Evolutionary conservation across 2,329 filamentous ascomycete species (phyloP).

Genomic region (Diaporthe humulicola): DNA sequence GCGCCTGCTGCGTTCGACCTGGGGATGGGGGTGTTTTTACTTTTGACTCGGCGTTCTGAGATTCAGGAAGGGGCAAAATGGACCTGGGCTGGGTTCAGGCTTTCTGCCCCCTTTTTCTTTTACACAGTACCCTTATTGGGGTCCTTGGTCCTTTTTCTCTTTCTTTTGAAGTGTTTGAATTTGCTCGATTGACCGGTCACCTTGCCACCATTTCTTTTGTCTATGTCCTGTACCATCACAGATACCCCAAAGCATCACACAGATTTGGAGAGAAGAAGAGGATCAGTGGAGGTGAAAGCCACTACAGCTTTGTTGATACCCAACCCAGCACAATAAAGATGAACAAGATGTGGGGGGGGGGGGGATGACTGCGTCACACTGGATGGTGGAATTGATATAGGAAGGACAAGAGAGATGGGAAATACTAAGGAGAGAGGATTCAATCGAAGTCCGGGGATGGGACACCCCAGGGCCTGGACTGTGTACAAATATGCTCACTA

Average conservation of each 20-base stretch:
- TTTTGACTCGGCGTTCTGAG: constrained; percentile 35
- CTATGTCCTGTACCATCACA: constrained; percentile 37
- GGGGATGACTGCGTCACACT: constrained; percentile 1
- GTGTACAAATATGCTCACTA: constrained; percentile 26
- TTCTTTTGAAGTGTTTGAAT: constrained; percentile 1
- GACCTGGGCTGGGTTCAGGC: constrained; percentile 31
- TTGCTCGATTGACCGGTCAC: constrained; percentile 12
- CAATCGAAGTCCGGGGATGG: constrained; percentile 3
- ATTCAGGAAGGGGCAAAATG: constrained; percentile 7
- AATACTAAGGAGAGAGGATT: neutral
- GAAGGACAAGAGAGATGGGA: constrained; percentile 9
- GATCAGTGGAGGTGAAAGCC: neutral
- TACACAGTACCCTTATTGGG: neutral
- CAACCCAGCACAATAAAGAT: constrained; percentile 11
- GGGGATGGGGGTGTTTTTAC: constrained; percentile 18
- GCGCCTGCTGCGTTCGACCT: constrained; percentile 11
- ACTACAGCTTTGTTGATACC: constrained; percentile 30
- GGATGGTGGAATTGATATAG: constrained; percentile 9
- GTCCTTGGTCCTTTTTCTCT: neutral
- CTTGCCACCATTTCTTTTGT: constrained; percentile 36
- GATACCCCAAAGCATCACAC: constrained; percentile 38
- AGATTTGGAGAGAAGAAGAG: constrained; percentile 33
- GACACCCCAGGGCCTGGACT: constrained; percentile 12
- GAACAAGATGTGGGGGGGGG: constrained; percentile 9
- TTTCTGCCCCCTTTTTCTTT: neutral